Evolutionary conservation across 768 basidiomycete species (phyloP), one percentile per base, ranked within the genome.

Genomic region (Strobilomyces confusus): DNA sequence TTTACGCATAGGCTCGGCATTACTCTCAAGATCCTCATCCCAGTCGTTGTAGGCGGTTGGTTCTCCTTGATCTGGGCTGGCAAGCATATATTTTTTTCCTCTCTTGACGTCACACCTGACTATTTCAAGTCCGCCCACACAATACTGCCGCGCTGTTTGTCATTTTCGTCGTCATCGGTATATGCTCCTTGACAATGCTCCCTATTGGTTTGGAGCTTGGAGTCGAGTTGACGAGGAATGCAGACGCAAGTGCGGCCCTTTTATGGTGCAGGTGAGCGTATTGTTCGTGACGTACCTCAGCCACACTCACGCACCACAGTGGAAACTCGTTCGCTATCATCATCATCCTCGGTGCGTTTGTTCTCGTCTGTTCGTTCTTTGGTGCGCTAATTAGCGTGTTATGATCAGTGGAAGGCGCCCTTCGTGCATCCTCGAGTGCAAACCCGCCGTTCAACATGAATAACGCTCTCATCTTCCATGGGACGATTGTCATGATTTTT

Each of bases 31-130:
- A 53, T 81, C 0, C 62, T 89, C 11, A 76, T 83, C 15, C 89
- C 89, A 2, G 63, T 84, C 41, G 72, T 87, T 6, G 84, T 77
- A 15, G 74, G 61, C 1, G 75, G 76, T 22, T 92, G 89, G 89
- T 66, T 92, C 14, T 80, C 82, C 5, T 70, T 92, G 17, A 84
- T 93, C 30, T 93, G 89, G 91, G 89, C 85, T 47, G 81, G 89
- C 88, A 63, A 25, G n/a, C n/a, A 79, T 66, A 23, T 37, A 8
- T 6, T 13, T 12, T 44, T 37, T 4, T 22, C 49, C 22, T n/a
- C 32, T n/a, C 30, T 25, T 26, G 3, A n/a, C 9, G 7, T 17
- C 4, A 32, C 11, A 8, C 32, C 48, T 59, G 29, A 55, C 17
- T n/a, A 15, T 51, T 45, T 19, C 40, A 61, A 88, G 89, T 87